Evolutionary conservation across 495 filamentous ascomycete species (phyloP).

Genomic region (Peziza echinospora): DNA sequence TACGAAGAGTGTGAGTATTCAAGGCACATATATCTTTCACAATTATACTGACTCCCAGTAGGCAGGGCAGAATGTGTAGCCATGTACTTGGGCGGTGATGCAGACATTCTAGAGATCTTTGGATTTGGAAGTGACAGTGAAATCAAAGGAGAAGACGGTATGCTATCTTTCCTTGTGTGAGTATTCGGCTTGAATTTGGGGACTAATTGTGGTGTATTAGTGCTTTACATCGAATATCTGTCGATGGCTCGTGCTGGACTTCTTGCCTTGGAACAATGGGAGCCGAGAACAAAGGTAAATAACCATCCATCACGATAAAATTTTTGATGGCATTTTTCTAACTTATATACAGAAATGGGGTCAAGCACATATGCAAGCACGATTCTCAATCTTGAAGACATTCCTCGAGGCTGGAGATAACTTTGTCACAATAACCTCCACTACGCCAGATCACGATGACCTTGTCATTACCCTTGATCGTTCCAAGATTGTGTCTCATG

Average conservation of each 20-base stretch:
- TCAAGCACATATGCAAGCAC: conserved; percentile 83
- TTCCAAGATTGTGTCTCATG: conserved; percentile 53
- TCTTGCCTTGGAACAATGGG: conserved; percentile 68
- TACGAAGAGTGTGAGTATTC: conserved; percentile 86
- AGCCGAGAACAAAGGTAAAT: conserved; percentile 28
- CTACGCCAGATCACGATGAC: conserved; percentile 54
- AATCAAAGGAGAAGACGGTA: conserved; percentile 54
- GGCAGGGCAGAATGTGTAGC: conserved; percentile 64
- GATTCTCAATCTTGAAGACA: conserved; percentile 62
- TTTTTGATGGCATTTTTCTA: not conserved
- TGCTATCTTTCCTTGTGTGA: conserved; percentile 18
- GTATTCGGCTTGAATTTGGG: not conserved
- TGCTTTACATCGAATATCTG: conserved; percentile 70
- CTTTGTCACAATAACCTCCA: conserved; percentile 61
- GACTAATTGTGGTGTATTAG: conserved; percentile 6
- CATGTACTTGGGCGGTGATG: conserved; percentile 81
- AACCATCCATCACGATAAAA: not conserved
- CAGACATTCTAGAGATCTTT: conserved; percentile 71
- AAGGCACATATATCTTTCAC: conserved; percentile 24
- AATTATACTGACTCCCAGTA: conserved; percentile 14
- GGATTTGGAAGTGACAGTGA: conserved; percentile 64
- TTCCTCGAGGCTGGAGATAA: conserved; percentile 68
- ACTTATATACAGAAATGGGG: conserved; percentile 64
- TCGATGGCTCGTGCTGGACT: conserved; percentile 83
- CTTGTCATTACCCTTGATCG: conserved; percentile 62